Percentiles rank a stretch among this genome's conserved stretches.
Conservation (phyloP, 1,284 basidiomycete genomes). For the Wallemia hederae region DNA sequence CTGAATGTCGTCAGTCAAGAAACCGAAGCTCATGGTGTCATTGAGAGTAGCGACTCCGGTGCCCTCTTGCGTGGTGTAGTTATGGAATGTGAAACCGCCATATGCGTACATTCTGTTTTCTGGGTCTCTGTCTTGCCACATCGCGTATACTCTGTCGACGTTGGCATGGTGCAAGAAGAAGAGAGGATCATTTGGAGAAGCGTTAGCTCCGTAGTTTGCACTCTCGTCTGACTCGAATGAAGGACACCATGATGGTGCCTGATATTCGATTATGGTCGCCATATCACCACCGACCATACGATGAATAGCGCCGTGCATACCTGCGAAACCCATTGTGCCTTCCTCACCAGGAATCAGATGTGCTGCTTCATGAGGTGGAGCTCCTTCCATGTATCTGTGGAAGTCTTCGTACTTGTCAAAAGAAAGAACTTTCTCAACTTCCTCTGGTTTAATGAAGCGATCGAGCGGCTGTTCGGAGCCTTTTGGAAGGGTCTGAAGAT, state of each 20-base stretch:
- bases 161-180: slow-evolving; percentile 1
- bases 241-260: background rate
- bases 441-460: background rate
- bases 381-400: background rate
- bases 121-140: background rate
- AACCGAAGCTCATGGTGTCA: background rate
- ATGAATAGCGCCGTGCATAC: background rate
- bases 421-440: background rate
- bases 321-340: background rate
- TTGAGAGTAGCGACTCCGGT: background rate
- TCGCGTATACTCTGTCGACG: background rate
- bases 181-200: background rate
- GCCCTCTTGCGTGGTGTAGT: background rate
- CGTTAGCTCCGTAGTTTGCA: background rate
- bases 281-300: background rate
- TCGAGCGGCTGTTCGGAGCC: background rate
- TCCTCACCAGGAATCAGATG: background rate
- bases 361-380: background rate
- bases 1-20: background rate
- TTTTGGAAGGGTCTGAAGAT: background rate
- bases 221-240: background rate
- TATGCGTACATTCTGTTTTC: background rate
- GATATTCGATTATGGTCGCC: background rate
- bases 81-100: background rate
- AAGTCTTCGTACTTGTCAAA: background rate